These are phyloP conservation scores for Amauroascus verrucosus DNA, from an alignment of 2,329 filamentous ascomycete species.

Conservation along the genomic window DNA sequence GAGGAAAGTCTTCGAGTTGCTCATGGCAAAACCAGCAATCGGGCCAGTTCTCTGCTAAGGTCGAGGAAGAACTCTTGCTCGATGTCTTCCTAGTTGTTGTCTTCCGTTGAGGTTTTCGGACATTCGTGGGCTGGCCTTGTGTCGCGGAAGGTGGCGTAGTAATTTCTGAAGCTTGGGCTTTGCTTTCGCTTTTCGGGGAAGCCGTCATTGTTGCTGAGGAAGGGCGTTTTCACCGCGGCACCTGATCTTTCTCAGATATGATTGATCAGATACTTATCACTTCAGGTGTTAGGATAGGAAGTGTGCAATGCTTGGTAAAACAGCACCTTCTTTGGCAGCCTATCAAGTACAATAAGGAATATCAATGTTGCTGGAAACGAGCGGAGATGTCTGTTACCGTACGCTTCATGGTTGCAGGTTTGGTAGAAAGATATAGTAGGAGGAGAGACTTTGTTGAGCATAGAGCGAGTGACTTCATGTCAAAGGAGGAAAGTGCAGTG, in stretches of 20 bases:
- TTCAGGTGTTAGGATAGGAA: too few species aligned
- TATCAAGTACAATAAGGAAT: not conserved
- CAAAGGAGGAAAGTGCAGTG: not conserved
- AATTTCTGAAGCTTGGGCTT: not conserved
- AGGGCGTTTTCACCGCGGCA: not conserved
- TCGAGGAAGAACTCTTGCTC: not conserved
- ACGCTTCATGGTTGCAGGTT: too few species aligned
- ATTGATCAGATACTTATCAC: too few species aligned
- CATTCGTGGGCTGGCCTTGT: not conserved
- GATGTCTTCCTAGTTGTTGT: not conserved
- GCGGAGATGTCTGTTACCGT: too few species aligned
- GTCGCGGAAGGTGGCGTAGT: not conserved
- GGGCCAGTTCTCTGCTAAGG: conserved; percentile 7
- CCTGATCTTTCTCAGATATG: too few species aligned
- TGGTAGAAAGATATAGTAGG: too few species aligned
- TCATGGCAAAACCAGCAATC: conserved; percentile 13
- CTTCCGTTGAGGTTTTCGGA: not conserved
- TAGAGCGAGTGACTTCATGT: too few species aligned
- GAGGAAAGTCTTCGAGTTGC: conserved; percentile 10
- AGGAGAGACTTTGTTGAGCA: too few species aligned
- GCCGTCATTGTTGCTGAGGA: not conserved
- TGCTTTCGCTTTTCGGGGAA: not conserved
- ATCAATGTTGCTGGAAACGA: not conserved
- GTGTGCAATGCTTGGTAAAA: not conserved
- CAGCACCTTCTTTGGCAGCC: not conserved